Conservation (phyloP, 257 asterid species). For the Jacaranda mimosifolia region DNA sequence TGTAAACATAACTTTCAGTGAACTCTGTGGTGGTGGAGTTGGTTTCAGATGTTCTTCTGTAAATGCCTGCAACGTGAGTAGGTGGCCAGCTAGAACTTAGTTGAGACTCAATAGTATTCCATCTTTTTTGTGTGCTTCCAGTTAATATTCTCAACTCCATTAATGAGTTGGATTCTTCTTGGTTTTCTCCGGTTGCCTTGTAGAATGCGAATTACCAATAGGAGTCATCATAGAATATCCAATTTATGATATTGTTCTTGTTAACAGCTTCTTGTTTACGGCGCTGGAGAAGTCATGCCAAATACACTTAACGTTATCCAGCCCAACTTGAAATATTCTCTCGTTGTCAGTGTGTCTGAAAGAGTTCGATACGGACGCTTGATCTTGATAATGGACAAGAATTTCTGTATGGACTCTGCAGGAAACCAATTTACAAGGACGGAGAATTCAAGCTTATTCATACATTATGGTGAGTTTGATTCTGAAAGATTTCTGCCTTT, state of each 20-base stretch:
- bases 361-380: slow-evolving; percentile 70
- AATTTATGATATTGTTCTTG: slow-evolving; percentile 22
- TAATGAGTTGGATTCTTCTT: neutral
- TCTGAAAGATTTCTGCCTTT: neutral
- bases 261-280: slow-evolving; percentile 87
- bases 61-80: slow-evolving; percentile 91
- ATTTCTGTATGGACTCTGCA: slow-evolving; percentile 81
- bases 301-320: slow-evolving; percentile 58
- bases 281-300: slow-evolving; percentile 80
- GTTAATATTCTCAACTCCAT: neutral
- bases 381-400: slow-evolving; percentile 73
- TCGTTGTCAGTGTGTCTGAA: slow-evolving; percentile 63
- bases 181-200: neutral
- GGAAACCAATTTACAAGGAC: slow-evolving; percentile 80
- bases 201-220: neutral
- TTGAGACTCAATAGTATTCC: neutral
- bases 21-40: slow-evolving; percentile 70
- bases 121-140: neutral
- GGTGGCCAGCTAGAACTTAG: slow-evolving; percentile 43
- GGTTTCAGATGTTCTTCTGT: slow-evolving; percentile 79
- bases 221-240: no score
- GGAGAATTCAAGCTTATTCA: slow-evolving; percentile 67
- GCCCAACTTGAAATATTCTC: slow-evolving; percentile 69
- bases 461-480: slow-evolving; percentile 78
- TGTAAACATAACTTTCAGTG: slow-evolving; percentile 77